Percentiles rank a stretch among this genome's conserved stretches.
phyloP scores from a whole-genome alignment of 2,329 filamentous ascomycete genomes.

The Aspergillus caelatus region DNA sequence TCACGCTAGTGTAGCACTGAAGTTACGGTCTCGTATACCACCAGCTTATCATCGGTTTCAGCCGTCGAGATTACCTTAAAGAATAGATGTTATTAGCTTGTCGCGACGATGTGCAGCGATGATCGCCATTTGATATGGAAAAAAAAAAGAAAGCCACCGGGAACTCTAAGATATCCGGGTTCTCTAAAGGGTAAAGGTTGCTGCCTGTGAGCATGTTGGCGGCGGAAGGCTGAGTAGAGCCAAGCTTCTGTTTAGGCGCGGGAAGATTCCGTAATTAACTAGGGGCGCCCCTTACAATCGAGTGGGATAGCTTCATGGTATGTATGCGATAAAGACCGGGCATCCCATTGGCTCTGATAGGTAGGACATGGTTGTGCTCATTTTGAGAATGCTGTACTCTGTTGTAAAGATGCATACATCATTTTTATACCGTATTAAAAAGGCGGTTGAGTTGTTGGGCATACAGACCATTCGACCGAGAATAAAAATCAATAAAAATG shows the following conservation, averaged over 20 bases:
- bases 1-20: neutral
- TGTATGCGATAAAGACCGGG: neutral
- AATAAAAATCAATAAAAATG: conserved; percentile 14
- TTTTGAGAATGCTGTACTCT: neutral
- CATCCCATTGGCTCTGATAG: neutral
- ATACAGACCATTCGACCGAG: conserved; percentile 1
- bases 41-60: neutral
- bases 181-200: conserved; percentile 13
- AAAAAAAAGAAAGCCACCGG: neutral
- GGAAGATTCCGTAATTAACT: conserved; percentile 15
- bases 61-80: neutral
- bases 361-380: neutral
- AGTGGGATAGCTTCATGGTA: neutral
- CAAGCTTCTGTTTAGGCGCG: conserved; percentile 12
- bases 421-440: neutral
- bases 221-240: conserved; percentile 4
- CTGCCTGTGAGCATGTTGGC: neutral
- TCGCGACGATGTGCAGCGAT: neutral
- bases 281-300: neutral
- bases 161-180: conserved; percentile 8
- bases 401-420: neutral
- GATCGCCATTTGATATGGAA: conserved; percentile 7
- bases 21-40: neutral
- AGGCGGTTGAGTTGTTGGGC: neutral
- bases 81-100: neutral